These are phyloP conservation scores for Saturnispora ahearnii DNA, from an alignment of 805 yeast genomes.

Conservation along the genomic window DNA sequence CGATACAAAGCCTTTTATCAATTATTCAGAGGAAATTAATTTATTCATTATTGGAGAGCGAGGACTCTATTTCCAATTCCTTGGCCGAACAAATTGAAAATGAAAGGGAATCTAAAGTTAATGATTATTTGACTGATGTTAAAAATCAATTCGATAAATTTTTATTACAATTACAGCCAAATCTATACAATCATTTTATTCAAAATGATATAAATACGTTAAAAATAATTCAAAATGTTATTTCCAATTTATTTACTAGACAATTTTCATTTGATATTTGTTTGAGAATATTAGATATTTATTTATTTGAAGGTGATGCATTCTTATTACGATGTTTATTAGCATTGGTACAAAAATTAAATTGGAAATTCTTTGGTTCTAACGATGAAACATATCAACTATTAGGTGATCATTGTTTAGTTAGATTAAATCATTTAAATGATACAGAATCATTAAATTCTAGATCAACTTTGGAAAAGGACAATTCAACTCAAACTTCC, in stretches of 20 bases:
- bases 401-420: slow-evolving; percentile 30
- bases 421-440: slow-evolving; percentile 17
- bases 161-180: slow-evolving; percentile 35
- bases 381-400: slow-evolving; percentile 36
- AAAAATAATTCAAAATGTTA: slow-evolving; percentile 35
- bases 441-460: slow-evolving; percentile 3
- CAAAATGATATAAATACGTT: slow-evolving; percentile 33
- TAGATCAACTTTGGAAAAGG: not conserved
- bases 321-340: slow-evolving; percentile 44
- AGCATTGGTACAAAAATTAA: slow-evolving; percentile 41
- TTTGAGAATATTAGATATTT: slow-evolving; percentile 46
- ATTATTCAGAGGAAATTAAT: slow-evolving; percentile 24
- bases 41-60: slow-evolving; percentile 12
- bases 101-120: slow-evolving; percentile 1
- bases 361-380: slow-evolving; percentile 44
- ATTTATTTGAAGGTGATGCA: slow-evolving; percentile 52
- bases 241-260: slow-evolving; percentile 38
- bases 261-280: slow-evolving; percentile 38
- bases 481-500: not conserved
- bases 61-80: slow-evolving; percentile 2
- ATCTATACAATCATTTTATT: slow-evolving; percentile 43
- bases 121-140: slow-evolving; percentile 29
- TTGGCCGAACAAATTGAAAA: slow-evolving; percentile 12
- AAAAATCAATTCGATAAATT: slow-evolving; percentile 39
- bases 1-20: slow-evolving; percentile 21